Base-by-base conservation (phyloP, 2,329 filamentous ascomycete genomes). In the Phialocephala subalpina region DNA sequence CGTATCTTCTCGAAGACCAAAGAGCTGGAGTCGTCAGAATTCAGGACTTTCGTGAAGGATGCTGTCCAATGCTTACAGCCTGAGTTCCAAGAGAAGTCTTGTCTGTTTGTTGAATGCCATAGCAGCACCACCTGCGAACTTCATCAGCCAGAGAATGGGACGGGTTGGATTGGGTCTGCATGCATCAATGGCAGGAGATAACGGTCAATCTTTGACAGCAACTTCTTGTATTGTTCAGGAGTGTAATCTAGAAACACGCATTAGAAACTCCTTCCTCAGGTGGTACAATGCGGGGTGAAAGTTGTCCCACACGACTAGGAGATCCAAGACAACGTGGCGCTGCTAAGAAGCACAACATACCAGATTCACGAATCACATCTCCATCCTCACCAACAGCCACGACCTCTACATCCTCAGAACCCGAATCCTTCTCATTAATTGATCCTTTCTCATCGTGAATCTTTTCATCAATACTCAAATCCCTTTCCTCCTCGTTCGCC, bases 51-150 rank as follows among this genome's bases (percentile, higher is more conserved):
- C 4, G 6, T 8, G 22, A 25, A 49, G n/a, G 20, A 25, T 1
- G n/a, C 2, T 25, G 7, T 6, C 7, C 9, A 33, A n/a, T n/a
- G 9, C 58, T 36, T 60, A 83, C 78, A 14, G 75, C 77, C 4
- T 82, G 82, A 67, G 84, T 85, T 67, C 79, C 82, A 1, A 86
- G 75, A 55, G 79, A 82, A 45, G 84, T 83, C 72, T 82, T 85
- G 73, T 84, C 80, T 7, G 78, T 79, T 69, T 83, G 82, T 67
- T 84, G 82, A 58, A 83, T 80, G 40, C 82, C 82, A 65, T 83
- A 83, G 68, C 81, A 83, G 65, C 77, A 73, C 62, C 69, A 73
- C 65, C 70, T 72, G 27, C 35, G 35, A 35, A n/a, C 6, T 25
- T 20, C 14, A 56, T 49, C 6, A 35, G 20, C 11, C 36, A 5